Percentiles rank a stretch among this genome's conserved stretches.
Conservation (phyloP, 768 basidiomycete species). For the Podaxis carcinomalis region DNA sequence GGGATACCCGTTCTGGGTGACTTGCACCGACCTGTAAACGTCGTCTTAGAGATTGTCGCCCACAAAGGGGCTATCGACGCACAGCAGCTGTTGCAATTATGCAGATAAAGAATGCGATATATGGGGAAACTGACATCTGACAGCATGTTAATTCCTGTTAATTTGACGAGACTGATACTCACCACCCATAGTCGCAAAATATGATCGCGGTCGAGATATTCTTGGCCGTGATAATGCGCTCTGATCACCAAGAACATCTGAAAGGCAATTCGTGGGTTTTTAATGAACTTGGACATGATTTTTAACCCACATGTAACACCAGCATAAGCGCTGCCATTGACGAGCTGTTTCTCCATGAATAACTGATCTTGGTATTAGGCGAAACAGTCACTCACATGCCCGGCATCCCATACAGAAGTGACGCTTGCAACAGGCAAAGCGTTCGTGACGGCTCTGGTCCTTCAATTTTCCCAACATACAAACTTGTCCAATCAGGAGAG, state of each 20-base stretch:
- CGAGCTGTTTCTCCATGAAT: conserved; percentile 23
- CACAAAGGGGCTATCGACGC: conserved; percentile 2
- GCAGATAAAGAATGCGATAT: conserved; percentile 32
- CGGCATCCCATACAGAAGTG: conserved; percentile 45
- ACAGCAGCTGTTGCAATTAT: conserved; percentile 40
- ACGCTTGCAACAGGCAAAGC: conserved; percentile 43
- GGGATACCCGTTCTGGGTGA: conserved; percentile 32
- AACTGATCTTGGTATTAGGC: background rate
- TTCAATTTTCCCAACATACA: conserved; percentile 36
- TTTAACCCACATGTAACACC: conserved; percentile 33
- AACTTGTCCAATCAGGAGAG: conserved; percentile 18
- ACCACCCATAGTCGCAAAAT: conserved; percentile 34
- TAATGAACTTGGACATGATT: background rate
- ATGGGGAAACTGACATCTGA: conserved; percentile 40
- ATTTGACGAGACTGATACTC: conserved; percentile 10
- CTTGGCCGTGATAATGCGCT: conserved; percentile 29
- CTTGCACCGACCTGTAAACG: conserved; percentile 31
- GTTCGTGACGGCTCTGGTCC: conserved; percentile 41
- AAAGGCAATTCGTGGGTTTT: background rate
- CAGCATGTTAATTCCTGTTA: background rate
- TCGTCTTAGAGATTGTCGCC: background rate
- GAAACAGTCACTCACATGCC: conserved; percentile 30
- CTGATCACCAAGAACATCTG: conserved; percentile 43
- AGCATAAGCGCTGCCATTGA: conserved; percentile 38
- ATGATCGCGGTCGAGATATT: conserved; percentile 29